A percentile compares a stretch with the other conserved stretches of the same genome.
phyloP scores from a whole-genome alignment of 75 land plant genomes.

The Adiantum capillusveneris region DNA sequence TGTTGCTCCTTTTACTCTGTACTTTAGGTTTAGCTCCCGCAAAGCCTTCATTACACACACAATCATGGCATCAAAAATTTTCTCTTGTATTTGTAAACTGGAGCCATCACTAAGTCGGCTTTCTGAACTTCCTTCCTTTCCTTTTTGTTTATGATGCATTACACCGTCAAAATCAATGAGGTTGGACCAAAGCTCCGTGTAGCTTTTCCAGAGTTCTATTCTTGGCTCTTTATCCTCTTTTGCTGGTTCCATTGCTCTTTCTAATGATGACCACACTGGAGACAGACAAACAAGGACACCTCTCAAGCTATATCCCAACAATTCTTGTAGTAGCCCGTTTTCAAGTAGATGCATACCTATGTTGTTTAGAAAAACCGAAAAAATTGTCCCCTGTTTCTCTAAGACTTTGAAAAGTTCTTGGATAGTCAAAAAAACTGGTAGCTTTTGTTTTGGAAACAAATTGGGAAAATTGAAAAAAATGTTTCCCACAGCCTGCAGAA shows the following conservation, averaged over 20 bases:
- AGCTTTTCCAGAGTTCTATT: constrained; percentile 27
- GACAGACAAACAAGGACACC: background rate
- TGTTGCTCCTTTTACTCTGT: constrained; percentile 17
- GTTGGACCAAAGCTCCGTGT: constrained; percentile 40
- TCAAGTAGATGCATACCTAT: constrained; percentile 19
- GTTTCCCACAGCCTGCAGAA: constrained; percentile 39
- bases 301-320: too few species aligned
- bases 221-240: constrained; percentile 3
- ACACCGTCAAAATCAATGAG: constrained; percentile 14
- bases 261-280: constrained; percentile 44
- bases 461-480: constrained; percentile 34
- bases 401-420: constrained; percentile 27
- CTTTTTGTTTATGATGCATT: background rate
- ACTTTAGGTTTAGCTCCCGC: constrained; percentile 37
- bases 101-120: background rate
- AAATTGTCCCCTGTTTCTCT: constrained; percentile 23
- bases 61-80: constrained; percentile 34
- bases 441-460: constrained; percentile 38
- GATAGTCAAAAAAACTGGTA: constrained; percentile 22
- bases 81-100: constrained; percentile 7
- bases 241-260: constrained; percentile 32
- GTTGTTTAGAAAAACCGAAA: constrained; percentile 30
- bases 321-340: background rate
- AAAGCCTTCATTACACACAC: constrained; percentile 29
- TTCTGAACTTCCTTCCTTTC: background rate